A percentile compares a stretch with the other conserved stretches of the same genome.
Evolutionary conservation across 495 filamentous ascomycete genomes (phyloP).

Genomic region (Bombardia bombarda): DNA sequence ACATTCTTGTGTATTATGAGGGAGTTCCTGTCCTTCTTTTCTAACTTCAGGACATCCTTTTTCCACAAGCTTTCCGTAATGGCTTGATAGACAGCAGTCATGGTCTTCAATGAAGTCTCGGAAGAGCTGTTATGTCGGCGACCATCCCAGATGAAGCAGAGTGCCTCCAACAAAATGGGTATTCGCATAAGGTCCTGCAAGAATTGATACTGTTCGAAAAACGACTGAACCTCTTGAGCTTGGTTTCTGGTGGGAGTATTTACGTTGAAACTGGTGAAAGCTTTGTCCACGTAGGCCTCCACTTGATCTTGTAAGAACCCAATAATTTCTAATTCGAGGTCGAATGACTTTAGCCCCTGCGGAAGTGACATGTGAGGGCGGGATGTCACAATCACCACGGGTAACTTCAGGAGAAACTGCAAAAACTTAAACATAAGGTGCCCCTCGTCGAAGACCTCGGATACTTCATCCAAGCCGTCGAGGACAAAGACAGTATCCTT

Average conservation of each 20-base stretch:
- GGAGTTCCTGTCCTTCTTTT: constrained; percentile 20
- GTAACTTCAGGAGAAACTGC: constrained; percentile 23
- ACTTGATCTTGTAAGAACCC: constrained; percentile 31
- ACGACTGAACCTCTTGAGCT: constrained; percentile 22
- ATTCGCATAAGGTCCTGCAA: constrained; percentile 35
- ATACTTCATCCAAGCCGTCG: constrained; percentile 23
- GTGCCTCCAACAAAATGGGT: constrained; percentile 38
- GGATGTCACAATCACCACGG: constrained; percentile 30
- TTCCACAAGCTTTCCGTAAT: constrained; percentile 32
- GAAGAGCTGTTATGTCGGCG: constrained; percentile 2
- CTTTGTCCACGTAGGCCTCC: no score
- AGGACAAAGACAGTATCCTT: constrained; percentile 29
- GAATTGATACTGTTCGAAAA: constrained; percentile 23
- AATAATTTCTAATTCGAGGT: constrained; percentile 26
- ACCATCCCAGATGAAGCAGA: constrained; percentile 34
- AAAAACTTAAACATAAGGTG: constrained; percentile 19
- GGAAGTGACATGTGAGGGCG: constrained; percentile 22
- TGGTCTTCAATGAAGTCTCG: no score
- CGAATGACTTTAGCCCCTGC: neutral
- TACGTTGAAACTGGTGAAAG: constrained; percentile 14
- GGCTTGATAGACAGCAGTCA: constrained; percentile 35
- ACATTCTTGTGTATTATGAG: neutral
- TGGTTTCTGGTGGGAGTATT: constrained; percentile 10
- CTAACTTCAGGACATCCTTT: constrained; percentile 30
- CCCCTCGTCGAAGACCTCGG: neutral